These are phyloP conservation scores for Candida patagonica DNA, from an alignment of 805 yeast species.

Conservation along the genomic window DNA sequence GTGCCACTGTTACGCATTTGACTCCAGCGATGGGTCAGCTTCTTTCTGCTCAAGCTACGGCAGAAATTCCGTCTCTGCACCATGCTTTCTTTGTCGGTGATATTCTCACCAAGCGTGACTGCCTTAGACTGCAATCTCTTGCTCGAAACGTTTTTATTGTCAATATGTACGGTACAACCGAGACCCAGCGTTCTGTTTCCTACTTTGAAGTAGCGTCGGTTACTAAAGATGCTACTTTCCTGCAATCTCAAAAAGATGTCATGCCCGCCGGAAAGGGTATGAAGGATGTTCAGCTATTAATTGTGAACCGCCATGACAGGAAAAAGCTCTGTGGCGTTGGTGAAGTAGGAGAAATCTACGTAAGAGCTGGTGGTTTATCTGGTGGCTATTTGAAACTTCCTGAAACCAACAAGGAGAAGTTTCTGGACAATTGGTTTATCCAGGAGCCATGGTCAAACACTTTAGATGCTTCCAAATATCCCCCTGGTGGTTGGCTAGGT, in stretches of 20 bases:
- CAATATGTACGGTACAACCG: conserved; percentile 99
- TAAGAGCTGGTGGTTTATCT: conserved; percentile 95
- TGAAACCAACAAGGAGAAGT: conserved; percentile 78
- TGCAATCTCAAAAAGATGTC: conserved; percentile 80
- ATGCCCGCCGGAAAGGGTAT: conserved; percentile 99
- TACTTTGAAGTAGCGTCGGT: conserved; percentile 81
- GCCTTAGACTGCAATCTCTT: conserved; percentile 81
- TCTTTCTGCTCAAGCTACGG: conserved; percentile 87
- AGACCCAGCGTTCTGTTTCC: conserved; percentile 97
- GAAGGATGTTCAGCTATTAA: conserved; percentile 88
- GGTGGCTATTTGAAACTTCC: conserved; percentile 94
- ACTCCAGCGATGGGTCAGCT: conserved; percentile 99
- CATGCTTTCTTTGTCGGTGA: conserved; percentile 99
- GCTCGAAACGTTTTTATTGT: conserved; percentile 86
- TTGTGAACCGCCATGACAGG: conserved; percentile 83
- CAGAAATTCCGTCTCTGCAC: conserved; percentile 74
- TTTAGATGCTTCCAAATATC: background rate
- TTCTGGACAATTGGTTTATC: conserved; percentile 85
- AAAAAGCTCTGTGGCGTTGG: conserved; percentile 95
- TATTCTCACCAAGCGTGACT: conserved; percentile 92
- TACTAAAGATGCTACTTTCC: conserved; percentile 55
- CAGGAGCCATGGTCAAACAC: conserved; percentile 43
- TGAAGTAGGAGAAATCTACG: conserved; percentile 97
- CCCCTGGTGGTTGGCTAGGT: conserved; percentile 68
- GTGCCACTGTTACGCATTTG: conserved; percentile 92